Conservation (phyloP, 495 filamentous ascomycete genomes). For the Penicillium crystallinum region DNA sequence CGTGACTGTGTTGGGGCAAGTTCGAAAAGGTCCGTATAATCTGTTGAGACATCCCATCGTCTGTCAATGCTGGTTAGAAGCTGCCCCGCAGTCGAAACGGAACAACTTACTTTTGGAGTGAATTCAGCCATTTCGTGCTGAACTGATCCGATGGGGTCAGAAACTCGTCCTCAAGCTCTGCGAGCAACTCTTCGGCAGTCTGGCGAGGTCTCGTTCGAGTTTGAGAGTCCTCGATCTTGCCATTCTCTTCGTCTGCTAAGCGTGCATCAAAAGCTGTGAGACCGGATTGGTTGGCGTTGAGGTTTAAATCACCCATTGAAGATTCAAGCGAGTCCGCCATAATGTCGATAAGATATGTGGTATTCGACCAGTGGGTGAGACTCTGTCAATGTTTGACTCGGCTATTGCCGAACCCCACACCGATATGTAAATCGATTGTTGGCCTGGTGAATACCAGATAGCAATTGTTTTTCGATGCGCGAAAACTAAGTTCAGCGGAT, state of each 20-base stretch:
- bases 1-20: slow-evolving; percentile 88
- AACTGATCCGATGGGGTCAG: slow-evolving; percentile 73
- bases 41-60: slow-evolving; percentile 75
- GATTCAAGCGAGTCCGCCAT: slow-evolving; percentile 28
- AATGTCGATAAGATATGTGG: not conserved
- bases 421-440: not conserved
- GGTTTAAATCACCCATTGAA: slow-evolving; percentile 25
- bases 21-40: slow-evolving; percentile 75
- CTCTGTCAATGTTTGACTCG: slow-evolving; percentile 2
- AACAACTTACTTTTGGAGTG: slow-evolving; percentile 63
- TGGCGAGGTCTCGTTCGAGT: slow-evolving; percentile 51
- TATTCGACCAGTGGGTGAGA: not conserved
- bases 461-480: not conserved
- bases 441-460: not conserved
- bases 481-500: not conserved
- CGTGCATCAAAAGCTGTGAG: slow-evolving; percentile 28
- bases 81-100: not conserved
- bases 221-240: slow-evolving; percentile 24
- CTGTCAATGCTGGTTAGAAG: slow-evolving; percentile 32
- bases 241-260: slow-evolving; percentile 32
- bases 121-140: slow-evolving; percentile 77
- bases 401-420: slow-evolving; percentile 3
- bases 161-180: slow-evolving; percentile 69
- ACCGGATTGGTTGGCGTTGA: slow-evolving; percentile 22
- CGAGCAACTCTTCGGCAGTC: slow-evolving; percentile 54